Evolutionary conservation across 1,139 yeast species (phyloP).

Genomic region (Magnusiomyces paraingens): DNA sequence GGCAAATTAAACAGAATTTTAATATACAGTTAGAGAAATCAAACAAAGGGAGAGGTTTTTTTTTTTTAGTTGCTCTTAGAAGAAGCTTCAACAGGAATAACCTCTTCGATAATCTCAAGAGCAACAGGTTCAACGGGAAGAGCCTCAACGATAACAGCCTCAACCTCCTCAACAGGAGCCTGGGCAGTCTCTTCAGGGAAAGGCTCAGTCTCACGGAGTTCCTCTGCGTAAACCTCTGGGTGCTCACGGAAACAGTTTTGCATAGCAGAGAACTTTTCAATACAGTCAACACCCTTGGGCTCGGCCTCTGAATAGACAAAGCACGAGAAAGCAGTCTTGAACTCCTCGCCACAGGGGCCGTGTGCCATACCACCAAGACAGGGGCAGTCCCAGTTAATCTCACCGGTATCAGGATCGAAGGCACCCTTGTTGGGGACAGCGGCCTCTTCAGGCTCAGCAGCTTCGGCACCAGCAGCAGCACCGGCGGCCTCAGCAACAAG

Average conservation of each 20-base stretch:
- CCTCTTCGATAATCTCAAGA: too few species aligned
- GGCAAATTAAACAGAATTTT: too few species aligned
- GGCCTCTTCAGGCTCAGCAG: constrained; percentile 15
- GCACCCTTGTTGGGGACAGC: constrained; percentile 38
- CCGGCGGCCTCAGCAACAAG: background rate
- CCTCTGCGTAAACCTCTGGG: constrained; percentile 94
- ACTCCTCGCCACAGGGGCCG: constrained; percentile 98
- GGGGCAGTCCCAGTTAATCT: constrained; percentile 99
- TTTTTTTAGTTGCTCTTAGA: too few species aligned
- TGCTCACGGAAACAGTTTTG: constrained; percentile 89
- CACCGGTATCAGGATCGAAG: constrained; percentile 95
- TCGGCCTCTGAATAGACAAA: constrained; percentile 92
- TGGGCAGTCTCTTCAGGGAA: constrained; percentile 14
- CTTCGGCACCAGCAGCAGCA: background rate
- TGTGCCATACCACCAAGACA: constrained; percentile 99
- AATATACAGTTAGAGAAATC: too few species aligned
- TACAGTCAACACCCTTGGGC: constrained; percentile 96
- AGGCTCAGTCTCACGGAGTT: constrained; percentile 43
- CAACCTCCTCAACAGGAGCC: constrained; percentile 1
- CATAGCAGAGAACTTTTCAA: constrained; percentile 87
- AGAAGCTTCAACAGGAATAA: too few species aligned
- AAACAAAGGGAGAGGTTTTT: too few species aligned
- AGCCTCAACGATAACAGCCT: too few species aligned
- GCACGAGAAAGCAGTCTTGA: constrained; percentile 93
- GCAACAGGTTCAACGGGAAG: too few species aligned